phyloP scores from a whole-genome alignment of 2,329 filamentous ascomycete genomes.

The Fusarium sp. region DNA sequence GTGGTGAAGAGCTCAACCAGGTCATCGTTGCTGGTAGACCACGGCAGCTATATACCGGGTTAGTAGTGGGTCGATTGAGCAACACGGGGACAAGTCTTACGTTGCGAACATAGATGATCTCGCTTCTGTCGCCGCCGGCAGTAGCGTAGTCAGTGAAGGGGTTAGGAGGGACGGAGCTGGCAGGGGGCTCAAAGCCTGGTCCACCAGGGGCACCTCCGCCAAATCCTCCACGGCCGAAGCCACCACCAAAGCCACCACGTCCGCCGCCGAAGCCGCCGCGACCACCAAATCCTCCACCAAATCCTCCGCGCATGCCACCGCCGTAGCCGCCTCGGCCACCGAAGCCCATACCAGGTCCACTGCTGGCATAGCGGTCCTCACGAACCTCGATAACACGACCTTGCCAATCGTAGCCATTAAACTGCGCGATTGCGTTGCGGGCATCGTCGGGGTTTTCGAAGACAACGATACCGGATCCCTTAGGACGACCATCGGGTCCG shows the following conservation, averaged over 20 bases:
- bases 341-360: slow-evolving; percentile 64
- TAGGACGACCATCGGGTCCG: slow-evolving; percentile 90
- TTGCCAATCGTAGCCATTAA: slow-evolving; percentile 99
- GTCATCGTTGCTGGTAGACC: slow-evolving; percentile 99
- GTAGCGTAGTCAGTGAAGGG: slow-evolving; percentile 94
- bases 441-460: slow-evolving; percentile 96
- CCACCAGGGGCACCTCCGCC: slow-evolving; percentile 57
- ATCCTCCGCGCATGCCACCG: slow-evolving; percentile 68
- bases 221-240: slow-evolving; percentile 58
- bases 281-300: slow-evolving; percentile 63
- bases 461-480: slow-evolving; percentile 96
- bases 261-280: slow-evolving; percentile 63
- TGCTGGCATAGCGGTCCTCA: slow-evolving; percentile 90
- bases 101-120: slow-evolving; percentile 95
- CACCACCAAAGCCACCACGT: slow-evolving; percentile 58
- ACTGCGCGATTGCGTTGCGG: slow-evolving; percentile 94
- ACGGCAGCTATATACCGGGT: slow-evolving; percentile 76
- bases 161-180: slow-evolving; percentile 73
- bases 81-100: slow-evolving; percentile 65
- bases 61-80: slow-evolving; percentile 8
- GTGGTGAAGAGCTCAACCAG: slow-evolving; percentile 96
- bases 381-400: slow-evolving; percentile 92
- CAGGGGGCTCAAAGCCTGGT: slow-evolving; percentile 59
- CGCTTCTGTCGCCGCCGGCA: slow-evolving; percentile 82
- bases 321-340: slow-evolving; percentile 69